Conservation (phyloP, 2,329 filamentous ascomycete genomes). For the Ceratocystis lukuohia region DNA sequence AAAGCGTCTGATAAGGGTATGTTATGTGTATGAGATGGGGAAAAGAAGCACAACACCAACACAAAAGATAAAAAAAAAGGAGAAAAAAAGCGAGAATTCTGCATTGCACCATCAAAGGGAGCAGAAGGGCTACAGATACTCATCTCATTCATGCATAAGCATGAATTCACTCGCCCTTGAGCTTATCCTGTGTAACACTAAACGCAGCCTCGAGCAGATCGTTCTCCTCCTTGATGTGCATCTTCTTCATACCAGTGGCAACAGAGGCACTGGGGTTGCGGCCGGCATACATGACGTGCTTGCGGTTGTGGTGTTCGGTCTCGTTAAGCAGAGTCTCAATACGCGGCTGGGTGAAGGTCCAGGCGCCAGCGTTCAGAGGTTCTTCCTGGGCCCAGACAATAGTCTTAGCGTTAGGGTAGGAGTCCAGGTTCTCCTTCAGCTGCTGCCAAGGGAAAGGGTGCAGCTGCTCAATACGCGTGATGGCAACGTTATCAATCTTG, state of each 20-base stretch:
- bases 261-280: constrained; percentile 87
- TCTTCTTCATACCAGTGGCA: constrained; percentile 79
- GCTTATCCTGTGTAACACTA: constrained; percentile 52
- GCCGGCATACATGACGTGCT: constrained; percentile 95
- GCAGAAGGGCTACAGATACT: background rate
- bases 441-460: constrained; percentile 99
- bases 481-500: constrained; percentile 76
- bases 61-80: background rate
- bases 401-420: constrained; percentile 92
- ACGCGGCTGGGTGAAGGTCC: constrained; percentile 93
- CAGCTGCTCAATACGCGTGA: constrained; percentile 92
- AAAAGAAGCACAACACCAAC: background rate
- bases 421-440: constrained; percentile 90
- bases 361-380: constrained; percentile 90
- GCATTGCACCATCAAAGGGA: background rate
- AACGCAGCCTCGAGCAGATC: constrained; percentile 60
- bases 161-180: constrained; percentile 47
- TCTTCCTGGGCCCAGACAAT: constrained; percentile 98
- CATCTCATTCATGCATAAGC: background rate
- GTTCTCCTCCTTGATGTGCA: constrained; percentile 84
- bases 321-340: constrained; percentile 93
- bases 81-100: background rate
- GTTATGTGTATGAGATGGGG: background rate
- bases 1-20: background rate
- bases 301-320: constrained; percentile 81